Evolutionary conservation across 257 asterid genomes (phyloP), one percentile per base, ranked within the genome.

Genomic region (Rhazya stricta): DNA sequence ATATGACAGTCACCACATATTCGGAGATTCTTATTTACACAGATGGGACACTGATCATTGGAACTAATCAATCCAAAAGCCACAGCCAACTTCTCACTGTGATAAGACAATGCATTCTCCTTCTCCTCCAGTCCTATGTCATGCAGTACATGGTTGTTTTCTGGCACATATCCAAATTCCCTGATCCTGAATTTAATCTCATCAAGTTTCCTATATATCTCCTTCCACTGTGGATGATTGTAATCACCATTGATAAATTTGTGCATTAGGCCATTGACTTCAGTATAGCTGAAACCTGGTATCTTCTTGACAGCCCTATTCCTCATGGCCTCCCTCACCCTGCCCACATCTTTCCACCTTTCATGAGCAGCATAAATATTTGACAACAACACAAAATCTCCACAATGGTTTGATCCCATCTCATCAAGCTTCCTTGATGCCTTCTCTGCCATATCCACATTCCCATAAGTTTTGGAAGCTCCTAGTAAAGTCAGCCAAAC

Each of bases 1-100:
- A 74, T 85, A 85, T 95, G 99, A 65, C 97, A 95, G 84, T 95
- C 98, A 67, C 98, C 98, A 67, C 99, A 95, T 77, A 91, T 95
- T 82, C 99, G 80, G 25, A 95, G 96, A 80, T 95, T 95, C 91
- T 92, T 95, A 32, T 92, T 91, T 27, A 95, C 87, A 76, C 84
- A 87, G 4, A 95, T 83, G 32, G 86, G 78, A 41, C 83, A 84
- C 61, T 79, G 82, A 23, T 81, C 91, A 36, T 85, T 78, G 0
- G 87, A 75, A 60, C 91, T 81, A 54, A 95, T 85, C 96, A 95
- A 85, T 50, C 89, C 91, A 80, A 92, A 91, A 53, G 96, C 97
- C 53, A 95, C 87, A 73, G 99, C 98, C 61, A 95, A 62, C 79
- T 92, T 95, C 90, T 95, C 99, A 79, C 99, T 92, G 67, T 95